Percentiles rank a stretch among this genome's conserved stretches.
phyloP scores from a whole-genome alignment of 225 moss, liverwort and hornwort genomes.

The Thuidium tamariscinum region DNA sequence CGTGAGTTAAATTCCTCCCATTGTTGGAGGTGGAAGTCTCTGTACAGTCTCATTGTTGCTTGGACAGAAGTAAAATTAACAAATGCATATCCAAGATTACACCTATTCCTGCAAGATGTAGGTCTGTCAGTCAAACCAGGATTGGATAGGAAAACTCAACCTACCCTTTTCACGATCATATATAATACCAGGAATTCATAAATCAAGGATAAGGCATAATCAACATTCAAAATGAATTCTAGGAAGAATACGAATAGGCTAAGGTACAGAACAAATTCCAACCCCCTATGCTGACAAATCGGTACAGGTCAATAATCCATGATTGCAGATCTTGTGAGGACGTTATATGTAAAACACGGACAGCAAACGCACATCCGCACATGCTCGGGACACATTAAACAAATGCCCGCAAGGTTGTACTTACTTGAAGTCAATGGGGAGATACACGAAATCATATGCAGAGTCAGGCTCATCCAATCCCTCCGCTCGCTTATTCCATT shows the following conservation, averaged over 20 bases:
- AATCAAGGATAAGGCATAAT: not conserved
- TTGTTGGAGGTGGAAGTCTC: conserved; percentile 71
- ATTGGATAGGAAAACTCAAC: not conserved
- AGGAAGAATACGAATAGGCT: not conserved
- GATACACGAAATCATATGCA: conserved; percentile 92
- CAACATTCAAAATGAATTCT: not conserved
- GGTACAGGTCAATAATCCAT: not conserved
- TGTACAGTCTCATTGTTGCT: conserved; percentile 68
- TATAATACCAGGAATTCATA: not conserved
- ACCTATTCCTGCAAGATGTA: conserved; percentile 59
- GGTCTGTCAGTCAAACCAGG: not conserved
- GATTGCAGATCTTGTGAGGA: not conserved
- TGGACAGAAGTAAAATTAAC: conserved; percentile 82
- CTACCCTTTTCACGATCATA: not conserved
- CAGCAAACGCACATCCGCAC: not conserved
- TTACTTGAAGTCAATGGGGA: conserved; percentile 98
- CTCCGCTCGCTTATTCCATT: conserved; percentile 39
- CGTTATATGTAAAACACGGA: not conserved
- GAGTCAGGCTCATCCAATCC: conserved; percentile 64
- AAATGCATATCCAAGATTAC: conserved; percentile 97
- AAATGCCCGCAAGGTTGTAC: not conserved
- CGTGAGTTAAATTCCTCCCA: conserved; percentile 98
- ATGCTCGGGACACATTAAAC: not conserved
- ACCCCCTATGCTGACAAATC: not conserved
- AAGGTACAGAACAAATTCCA: not conserved